Percentiles rank a stretch among this genome's conserved stretches.
Evolutionary conservation across 2,329 filamentous ascomycete genomes (phyloP).

Genomic region (Fusarium avenaceum): DNA sequence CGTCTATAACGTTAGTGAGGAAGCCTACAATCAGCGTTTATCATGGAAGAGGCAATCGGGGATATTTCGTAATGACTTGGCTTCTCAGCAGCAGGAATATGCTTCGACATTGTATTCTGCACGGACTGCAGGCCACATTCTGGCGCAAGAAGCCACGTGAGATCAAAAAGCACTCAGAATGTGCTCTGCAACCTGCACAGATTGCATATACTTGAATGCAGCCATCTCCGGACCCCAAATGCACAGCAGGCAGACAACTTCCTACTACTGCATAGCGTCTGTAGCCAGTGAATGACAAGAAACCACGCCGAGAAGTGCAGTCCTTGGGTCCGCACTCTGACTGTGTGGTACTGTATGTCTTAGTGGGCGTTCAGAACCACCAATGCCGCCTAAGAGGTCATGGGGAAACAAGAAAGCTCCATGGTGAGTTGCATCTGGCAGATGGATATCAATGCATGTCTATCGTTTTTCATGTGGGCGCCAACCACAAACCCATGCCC

Average conservation of each 20-base stretch:
- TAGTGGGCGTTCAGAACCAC: no score
- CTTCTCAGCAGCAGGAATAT: neutral
- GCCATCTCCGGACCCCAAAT: conserved; percentile 6
- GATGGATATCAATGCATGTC: conserved; percentile 14
- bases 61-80: neutral
- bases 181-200: conserved; percentile 8
- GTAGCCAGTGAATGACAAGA: neutral
- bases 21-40: neutral
- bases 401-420: conserved; percentile 27
- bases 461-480: conserved; percentile 18
- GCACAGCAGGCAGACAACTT: neutral
- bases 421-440: conserved; percentile 20
- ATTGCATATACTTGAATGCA: conserved; percentile 14
- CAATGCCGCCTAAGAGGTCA: conserved; percentile 12
- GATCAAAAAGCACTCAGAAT: conserved; percentile 3
- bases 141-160: neutral
- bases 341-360: no score
- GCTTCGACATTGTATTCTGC: neutral
- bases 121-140: no score
- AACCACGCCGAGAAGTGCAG: conserved; percentile 28
- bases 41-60: neutral
- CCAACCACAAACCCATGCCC: conserved; percentile 22
- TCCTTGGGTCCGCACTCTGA: conserved; percentile 29
- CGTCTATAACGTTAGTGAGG: conserved; percentile 4
- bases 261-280: neutral